These are phyloP conservation scores for Tripterygium wilfordii DNA, from an alignment of 177 flowering plant genomes.

Conservation along the genomic window DNA sequence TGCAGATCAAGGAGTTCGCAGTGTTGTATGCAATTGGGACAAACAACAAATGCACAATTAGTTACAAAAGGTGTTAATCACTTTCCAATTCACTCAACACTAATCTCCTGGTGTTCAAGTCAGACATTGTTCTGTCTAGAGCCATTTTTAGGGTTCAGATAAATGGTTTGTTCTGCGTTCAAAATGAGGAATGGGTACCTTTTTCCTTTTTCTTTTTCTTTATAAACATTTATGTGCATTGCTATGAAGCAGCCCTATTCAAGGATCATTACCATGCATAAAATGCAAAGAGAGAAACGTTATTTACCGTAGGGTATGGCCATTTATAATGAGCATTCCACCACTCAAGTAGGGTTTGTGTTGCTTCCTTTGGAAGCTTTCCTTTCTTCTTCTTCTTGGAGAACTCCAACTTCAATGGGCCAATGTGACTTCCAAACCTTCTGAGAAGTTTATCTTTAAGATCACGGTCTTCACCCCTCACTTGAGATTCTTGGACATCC, in stretches of 20 bases:
- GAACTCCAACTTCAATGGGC: constrained; percentile 49
- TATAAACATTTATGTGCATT: too few species aligned
- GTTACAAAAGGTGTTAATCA: too few species aligned
- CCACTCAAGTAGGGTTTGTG: constrained; percentile 55
- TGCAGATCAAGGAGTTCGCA: background rate
- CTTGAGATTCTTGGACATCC: constrained; percentile 31
- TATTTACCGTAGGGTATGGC: constrained; percentile 70
- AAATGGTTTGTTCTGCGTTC: too few species aligned
- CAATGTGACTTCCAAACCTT: constrained; percentile 48
- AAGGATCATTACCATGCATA: background rate
- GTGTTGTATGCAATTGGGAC: too few species aligned
- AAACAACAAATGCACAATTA: too few species aligned
- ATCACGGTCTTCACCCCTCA: constrained; percentile 33
- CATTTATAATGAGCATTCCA: constrained; percentile 62
- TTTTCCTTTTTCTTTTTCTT: too few species aligned
- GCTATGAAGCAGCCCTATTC: too few species aligned
- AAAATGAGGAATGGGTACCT: too few species aligned
- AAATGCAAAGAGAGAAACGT: background rate
- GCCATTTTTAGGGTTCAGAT: background rate
- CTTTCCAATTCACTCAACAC: too few species aligned
- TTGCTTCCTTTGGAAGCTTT: constrained; percentile 62
- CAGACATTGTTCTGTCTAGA: background rate
- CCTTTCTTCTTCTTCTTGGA: constrained; percentile 79
- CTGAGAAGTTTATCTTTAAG: constrained; percentile 52
- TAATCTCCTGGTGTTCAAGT: background rate